These are phyloP conservation scores for Cnidoscolus chayamansa DNA, from an alignment of 441 rosid species.

Conservation along the genomic window DNA sequence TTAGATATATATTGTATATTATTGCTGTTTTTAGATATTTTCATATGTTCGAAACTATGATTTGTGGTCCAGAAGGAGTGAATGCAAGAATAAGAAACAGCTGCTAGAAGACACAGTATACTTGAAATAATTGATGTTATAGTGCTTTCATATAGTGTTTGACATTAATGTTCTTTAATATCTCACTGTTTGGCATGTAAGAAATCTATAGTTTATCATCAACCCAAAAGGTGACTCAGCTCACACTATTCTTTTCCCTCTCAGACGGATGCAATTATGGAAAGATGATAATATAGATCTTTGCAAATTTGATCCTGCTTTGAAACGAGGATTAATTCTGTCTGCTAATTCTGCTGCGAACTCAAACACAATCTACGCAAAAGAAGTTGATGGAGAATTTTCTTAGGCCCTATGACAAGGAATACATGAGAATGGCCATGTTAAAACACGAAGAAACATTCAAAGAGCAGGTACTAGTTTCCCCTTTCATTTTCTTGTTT, in stretches of 20 bases:
- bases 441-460: constrained; percentile 94
- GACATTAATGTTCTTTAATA: constrained; percentile 21
- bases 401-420: constrained; percentile 71
- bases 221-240: too few species aligned
- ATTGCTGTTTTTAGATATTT: constrained; percentile 32
- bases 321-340: constrained; percentile 4
- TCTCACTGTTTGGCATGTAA: constrained; percentile 5
- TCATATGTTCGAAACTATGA: constrained; percentile 3
- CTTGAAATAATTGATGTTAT: constrained; percentile 19
- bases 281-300: background rate
- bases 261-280: constrained; percentile 8
- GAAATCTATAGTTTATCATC: background rate
- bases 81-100: constrained; percentile 27
- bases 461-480: constrained; percentile 67
- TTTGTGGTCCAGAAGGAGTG: constrained; percentile 40
- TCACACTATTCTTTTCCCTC: background rate
- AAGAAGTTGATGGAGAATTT: constrained; percentile 60
- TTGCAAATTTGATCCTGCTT: background rate
- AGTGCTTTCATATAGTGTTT: constrained; percentile 15
- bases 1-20: background rate
- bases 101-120: constrained; percentile 36
- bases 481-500: background rate
- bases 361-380: constrained; percentile 21
- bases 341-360: background rate
- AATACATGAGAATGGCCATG: constrained; percentile 90